Evolutionary conservation across 805 yeast species (phyloP), one percentile per base, ranked within the genome.

Genomic region (Kluyveromyces dobzhanskii): DNA sequence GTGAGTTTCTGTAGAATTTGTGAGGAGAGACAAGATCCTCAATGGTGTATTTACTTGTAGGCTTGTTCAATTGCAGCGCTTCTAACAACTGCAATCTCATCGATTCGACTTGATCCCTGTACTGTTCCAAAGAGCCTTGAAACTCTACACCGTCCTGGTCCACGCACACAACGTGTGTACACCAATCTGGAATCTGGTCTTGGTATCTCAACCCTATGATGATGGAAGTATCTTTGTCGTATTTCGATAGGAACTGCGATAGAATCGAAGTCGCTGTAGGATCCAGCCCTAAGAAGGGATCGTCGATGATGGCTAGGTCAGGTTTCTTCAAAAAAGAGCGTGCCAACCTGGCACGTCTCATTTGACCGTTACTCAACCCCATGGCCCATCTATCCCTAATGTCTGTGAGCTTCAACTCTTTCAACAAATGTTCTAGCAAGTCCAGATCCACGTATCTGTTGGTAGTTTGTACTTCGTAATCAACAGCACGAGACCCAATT

Each of bases 301-400:
- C 97, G 57, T 92, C 97, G 14, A 90, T 69, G 4, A 90, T 56
- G 38, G 87, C 61, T 23, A 87, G 47, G 32, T 67, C 65, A 0
- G 97, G 95, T 25, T 72, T 64, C 32, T 67, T 65, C 40, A 85
- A 69, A 31, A 92, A 50, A 0, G 87, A 77, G 44, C 74, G 71
- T 0, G 96, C 97, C 19, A 92, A 63, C 44, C 96, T 70, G 0
- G 97, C 95, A 37, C 98, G 68, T 49, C 98, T 70, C 57, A 84
- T 78, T 59, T 92, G 98, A 0, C 98, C 98, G 58, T 92, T 92
- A 57, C 95, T 84, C 32, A 92, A 65, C 0, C 90, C 84, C 57
- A 85, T 85, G 25, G 84, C 75, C 86, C 94, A 90, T 43, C 85
- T 73, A 40, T 76, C 69, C 39, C 75, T 67, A 35, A 87, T 58